A percentile compares a stretch with the other conserved stretches of the same genome.
Conservation (phyloP, 768 basidiomycete species). For the Agrocybe praecox region DNA sequence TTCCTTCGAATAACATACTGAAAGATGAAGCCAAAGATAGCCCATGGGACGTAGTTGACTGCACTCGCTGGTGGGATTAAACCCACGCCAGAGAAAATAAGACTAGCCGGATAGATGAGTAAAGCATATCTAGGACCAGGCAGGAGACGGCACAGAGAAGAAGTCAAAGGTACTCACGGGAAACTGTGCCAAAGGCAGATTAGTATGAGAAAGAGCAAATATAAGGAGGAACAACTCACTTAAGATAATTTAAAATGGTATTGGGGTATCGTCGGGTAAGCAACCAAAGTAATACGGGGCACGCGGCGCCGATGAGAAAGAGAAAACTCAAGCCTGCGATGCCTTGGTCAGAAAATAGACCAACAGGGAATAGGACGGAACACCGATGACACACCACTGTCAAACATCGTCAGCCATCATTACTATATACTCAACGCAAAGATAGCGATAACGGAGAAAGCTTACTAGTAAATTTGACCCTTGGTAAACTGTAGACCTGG, state of each 20-base stretch:
- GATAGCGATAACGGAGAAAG: conserved; percentile 3
- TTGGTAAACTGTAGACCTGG: conserved; percentile 58
- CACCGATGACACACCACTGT: conserved; percentile 20
- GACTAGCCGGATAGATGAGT: conserved; percentile 29
- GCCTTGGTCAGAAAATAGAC: neutral
- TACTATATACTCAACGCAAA: neutral
- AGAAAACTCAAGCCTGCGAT: conserved; percentile 59
- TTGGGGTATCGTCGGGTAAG: conserved; percentile 66
- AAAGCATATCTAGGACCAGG: conserved; percentile 1
- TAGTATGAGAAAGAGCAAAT: conserved; percentile 5
- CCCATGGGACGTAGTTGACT: conserved; percentile 84
- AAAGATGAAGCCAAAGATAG: conserved; percentile 75
- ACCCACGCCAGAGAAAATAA: conserved; percentile 70
- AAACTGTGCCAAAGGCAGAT: conserved; percentile 33
- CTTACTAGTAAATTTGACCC: conserved; percentile 63
- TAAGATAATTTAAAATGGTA: conserved; percentile 64
- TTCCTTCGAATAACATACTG: conserved; percentile 69
- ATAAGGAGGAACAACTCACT: conserved; percentile 42
- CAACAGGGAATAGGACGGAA: neutral
- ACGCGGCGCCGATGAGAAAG: conserved; percentile 72
- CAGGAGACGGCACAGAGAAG: neutral
- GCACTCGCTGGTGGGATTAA: conserved; percentile 83
- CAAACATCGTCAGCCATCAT: conserved; percentile 1
- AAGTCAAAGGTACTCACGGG: conserved; percentile 36
- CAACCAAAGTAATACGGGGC: conserved; percentile 65